Percentiles rank a stretch among this genome's conserved stretches.
Evolutionary conservation across 2,329 filamentous ascomycete species (phyloP).

Genomic region (Hypocreales sp.): DNA sequence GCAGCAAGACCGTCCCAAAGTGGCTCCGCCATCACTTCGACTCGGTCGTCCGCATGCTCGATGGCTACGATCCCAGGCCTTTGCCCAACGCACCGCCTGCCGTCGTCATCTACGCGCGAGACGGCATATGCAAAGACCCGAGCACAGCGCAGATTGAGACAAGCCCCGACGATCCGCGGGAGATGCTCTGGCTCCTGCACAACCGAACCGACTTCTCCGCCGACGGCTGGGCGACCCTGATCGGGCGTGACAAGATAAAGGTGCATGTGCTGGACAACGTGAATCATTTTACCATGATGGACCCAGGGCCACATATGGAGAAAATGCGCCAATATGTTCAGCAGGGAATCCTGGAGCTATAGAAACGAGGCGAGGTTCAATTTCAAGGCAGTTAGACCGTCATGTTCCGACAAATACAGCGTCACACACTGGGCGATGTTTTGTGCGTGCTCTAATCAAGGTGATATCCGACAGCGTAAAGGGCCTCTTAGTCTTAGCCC

Average conservation of each 20-base stretch:
- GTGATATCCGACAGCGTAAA: too few relatives aligned
- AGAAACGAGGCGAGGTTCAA: too few relatives aligned
- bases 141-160: constrained; percentile 24
- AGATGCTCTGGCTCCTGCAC: constrained; percentile 55
- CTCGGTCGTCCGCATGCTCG: constrained; percentile 50
- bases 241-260: constrained; percentile 46
- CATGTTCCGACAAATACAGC: too few relatives aligned
- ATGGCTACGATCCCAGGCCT: constrained; percentile 50
- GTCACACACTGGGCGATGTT: too few relatives aligned
- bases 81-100: constrained; percentile 42
- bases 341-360: not conserved
- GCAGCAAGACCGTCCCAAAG: constrained; percentile 42
- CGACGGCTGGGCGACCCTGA: constrained; percentile 9
- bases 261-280: constrained; percentile 51
- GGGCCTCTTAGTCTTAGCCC: too few relatives aligned
- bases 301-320: constrained; percentile 1
- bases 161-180: constrained; percentile 32
- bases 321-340: not conserved
- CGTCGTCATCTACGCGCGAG: constrained; percentile 55
- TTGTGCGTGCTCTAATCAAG: too few relatives aligned
- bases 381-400: too few relatives aligned
- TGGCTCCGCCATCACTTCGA: constrained; percentile 64
- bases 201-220: constrained; percentile 51
- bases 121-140: constrained; percentile 56
- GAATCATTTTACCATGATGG: constrained; percentile 65